phyloP scores from a whole-genome alignment of 139 green algal genomes.

The Closterium sp. region DNA sequence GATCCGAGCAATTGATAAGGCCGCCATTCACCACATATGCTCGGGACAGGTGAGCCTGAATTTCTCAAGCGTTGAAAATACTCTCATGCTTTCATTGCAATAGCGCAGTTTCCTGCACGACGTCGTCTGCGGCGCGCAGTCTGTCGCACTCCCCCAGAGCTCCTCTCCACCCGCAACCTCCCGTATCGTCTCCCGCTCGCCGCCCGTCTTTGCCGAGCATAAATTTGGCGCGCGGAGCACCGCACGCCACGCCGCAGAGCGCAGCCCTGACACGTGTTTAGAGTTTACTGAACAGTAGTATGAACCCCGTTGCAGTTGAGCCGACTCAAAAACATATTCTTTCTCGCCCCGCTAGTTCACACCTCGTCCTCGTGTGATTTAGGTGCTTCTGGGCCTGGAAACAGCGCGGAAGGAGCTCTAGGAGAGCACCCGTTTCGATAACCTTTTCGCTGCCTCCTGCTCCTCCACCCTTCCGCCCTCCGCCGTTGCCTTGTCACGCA shows the following conservation, averaged over 20 bases:
- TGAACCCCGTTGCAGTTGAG: background rate
- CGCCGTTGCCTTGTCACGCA: background rate
- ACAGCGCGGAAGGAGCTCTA: background rate
- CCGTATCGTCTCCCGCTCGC: background rate
- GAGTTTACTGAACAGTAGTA: too few species aligned
- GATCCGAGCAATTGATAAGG: slow-evolving; percentile 31
- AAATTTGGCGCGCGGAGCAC: too few species aligned
- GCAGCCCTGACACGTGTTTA: too few species aligned
- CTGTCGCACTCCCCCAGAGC: background rate
- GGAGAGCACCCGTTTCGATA: background rate
- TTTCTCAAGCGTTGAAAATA: background rate
- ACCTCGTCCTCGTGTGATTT: background rate
- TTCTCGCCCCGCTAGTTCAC: too few species aligned
- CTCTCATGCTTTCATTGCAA: background rate
- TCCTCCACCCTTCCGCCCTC: background rate
- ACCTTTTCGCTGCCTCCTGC: background rate
- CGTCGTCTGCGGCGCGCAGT: background rate
- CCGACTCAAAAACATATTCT: background rate
- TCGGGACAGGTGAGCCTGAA: slow-evolving; percentile 26
- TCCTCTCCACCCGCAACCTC: background rate
- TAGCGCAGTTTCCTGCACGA: background rate
- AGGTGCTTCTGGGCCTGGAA: background rate
- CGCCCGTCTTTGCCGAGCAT: too few species aligned
- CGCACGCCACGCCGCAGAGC: too few species aligned
- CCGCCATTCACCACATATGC: slow-evolving; percentile 43